Evolutionary conservation across 768 basidiomycete genomes (phyloP).

Genomic region (Kwoniella sp.): DNA sequence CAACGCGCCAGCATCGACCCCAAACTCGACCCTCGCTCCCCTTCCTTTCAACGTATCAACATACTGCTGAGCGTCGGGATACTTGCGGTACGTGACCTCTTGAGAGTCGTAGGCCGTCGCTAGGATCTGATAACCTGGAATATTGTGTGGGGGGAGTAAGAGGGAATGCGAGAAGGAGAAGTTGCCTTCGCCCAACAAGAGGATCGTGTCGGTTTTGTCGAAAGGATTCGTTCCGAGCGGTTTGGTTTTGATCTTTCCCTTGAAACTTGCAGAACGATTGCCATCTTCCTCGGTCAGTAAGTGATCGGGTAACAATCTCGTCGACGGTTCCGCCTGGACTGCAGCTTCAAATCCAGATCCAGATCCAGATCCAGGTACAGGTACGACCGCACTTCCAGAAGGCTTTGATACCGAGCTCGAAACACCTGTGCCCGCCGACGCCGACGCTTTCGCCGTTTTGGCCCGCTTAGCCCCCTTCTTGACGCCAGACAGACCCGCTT

Average conservation of each 20-base stretch:
- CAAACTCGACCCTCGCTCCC: slow-evolving; percentile 75
- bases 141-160: slow-evolving; percentile 60
- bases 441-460: neutral
- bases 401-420: neutral
- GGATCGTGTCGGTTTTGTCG: slow-evolving; percentile 53
- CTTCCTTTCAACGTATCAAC: slow-evolving; percentile 63
- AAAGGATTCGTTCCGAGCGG: slow-evolving; percentile 36
- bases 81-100: slow-evolving; percentile 74
- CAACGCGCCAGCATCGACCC: slow-evolving; percentile 79
- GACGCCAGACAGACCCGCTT: slow-evolving; percentile 22
- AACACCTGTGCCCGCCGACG: neutral
- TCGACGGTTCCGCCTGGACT: neutral
- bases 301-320: no score
- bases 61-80: slow-evolving; percentile 67
- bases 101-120: slow-evolving; percentile 86
- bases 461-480: slow-evolving; percentile 27
- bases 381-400: neutral
- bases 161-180: slow-evolving; percentile 88
- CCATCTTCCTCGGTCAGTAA: no score
- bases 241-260: neutral
- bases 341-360: neutral
- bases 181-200: slow-evolving; percentile 85
- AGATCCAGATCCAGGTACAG: no score
- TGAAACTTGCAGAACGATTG: neutral
- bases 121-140: slow-evolving; percentile 70